Percentiles rank a stretch among this genome's conserved stretches.
Conservation (phyloP, 768 basidiomycete species). For the Serendipita vermifera region DNA sequence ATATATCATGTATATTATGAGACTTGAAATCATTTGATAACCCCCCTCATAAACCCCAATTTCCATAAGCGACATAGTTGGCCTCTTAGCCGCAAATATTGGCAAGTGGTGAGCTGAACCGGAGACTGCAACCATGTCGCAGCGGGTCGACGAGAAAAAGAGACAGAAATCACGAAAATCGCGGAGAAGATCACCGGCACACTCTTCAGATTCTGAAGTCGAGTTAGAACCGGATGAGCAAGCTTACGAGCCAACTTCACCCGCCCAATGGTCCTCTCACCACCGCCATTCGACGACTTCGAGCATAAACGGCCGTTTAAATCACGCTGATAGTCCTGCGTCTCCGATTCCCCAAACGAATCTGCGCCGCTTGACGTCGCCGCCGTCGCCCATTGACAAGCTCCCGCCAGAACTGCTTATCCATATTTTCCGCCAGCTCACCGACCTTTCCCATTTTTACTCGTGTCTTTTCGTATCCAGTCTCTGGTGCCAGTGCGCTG, state of each 20-base stretch:
- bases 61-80: too few relatives aligned
- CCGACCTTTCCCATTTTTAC: conserved; percentile 59
- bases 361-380: too few relatives aligned
- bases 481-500: conserved; percentile 91
- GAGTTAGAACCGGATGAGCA: conserved; percentile 1
- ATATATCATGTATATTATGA: too few relatives aligned
- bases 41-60: too few relatives aligned
- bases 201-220: background rate
- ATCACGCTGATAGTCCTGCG: conserved; percentile 16
- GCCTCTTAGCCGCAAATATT: too few relatives aligned
- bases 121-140: background rate
- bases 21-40: too few relatives aligned
- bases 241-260: conserved; percentile 25
- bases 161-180: background rate
- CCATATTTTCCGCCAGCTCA: conserved; percentile 77
- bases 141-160: background rate
- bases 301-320: conserved; percentile 23
- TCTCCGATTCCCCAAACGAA: conserved; percentile 16
- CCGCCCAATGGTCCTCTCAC: conserved; percentile 49
- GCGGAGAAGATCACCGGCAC: background rate
- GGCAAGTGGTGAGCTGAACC: too few relatives aligned
- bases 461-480: conserved; percentile 68
- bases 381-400: conserved; percentile 47
- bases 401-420: conserved; percentile 88
- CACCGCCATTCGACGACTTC: conserved; percentile 18